Evolutionary conservation across 345 rosid species (phyloP).

Genomic region (Mercurialis annua): DNA sequence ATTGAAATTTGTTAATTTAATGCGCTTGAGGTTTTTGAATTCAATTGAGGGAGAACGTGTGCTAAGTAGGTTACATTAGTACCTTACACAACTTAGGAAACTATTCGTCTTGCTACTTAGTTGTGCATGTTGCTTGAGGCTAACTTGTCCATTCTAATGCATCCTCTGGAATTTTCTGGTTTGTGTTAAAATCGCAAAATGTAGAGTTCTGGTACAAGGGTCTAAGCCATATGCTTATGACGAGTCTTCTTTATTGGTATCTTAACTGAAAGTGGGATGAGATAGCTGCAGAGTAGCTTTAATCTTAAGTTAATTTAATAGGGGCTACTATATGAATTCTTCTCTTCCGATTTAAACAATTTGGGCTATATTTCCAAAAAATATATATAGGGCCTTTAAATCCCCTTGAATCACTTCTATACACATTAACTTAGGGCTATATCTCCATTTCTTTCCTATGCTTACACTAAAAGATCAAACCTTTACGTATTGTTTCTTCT

Average conservation of each 20-base stretch:
- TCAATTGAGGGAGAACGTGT: neutral
- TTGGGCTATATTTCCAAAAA: too few species aligned
- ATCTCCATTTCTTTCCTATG: too few species aligned
- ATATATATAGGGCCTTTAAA: too few species aligned
- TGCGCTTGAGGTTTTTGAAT: neutral
- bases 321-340: too few species aligned
- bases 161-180: neutral
- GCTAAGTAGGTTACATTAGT: too few species aligned
- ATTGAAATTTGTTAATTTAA: constrained; percentile 6
- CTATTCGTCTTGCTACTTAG: neutral
- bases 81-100: neutral
- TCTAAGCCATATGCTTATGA: neutral
- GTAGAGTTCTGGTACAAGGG: neutral
- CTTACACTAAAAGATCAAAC: too few species aligned
- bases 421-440: too few species aligned
- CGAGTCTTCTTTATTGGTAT: neutral
- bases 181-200: neutral
- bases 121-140: neutral
- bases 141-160: neutral
- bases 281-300: neutral
- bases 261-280: neutral
- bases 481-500: too few species aligned
- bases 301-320: too few species aligned
- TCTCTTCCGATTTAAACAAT: too few species aligned
- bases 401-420: too few species aligned